A percentile compares a stretch with the other conserved stretches of the same genome.
Evolutionary conservation across 345 rosid genomes (phyloP).

Genomic region (Iberis pinnata): DNA sequence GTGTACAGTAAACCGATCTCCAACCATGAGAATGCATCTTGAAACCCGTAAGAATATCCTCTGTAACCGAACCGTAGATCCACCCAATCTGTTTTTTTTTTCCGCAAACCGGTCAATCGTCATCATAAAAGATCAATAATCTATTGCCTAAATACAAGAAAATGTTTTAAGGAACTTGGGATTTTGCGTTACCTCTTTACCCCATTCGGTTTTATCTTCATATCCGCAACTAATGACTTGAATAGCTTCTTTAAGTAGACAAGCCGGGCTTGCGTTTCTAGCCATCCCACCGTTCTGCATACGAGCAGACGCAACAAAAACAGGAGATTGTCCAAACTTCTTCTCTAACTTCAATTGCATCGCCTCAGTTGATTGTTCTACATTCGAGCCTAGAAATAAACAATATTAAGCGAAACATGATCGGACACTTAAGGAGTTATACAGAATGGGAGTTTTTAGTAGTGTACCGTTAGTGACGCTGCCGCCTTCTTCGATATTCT

Average conservation of each 20-base stretch:
- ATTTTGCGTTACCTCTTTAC: conserved; percentile 72
- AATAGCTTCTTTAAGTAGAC: conserved; percentile 85
- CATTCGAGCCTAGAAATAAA: conserved; percentile 31
- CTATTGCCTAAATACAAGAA: not conserved
- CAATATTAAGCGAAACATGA: conserved; percentile 31
- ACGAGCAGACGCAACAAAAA: conserved; percentile 69
- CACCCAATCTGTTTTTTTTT: conserved; percentile 64
- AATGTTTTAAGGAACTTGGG: not conserved
- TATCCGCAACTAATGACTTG: conserved; percentile 99
- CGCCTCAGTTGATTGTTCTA: conserved; percentile 49
- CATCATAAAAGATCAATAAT: conserved; percentile 14
- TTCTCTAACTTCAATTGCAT: conserved; percentile 77
- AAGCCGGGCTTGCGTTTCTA: conserved; percentile 62
- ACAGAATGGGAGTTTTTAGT: not conserved
- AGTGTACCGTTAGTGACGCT: conserved; percentile 19
- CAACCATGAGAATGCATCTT: conserved; percentile 99
- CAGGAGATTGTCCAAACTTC: conserved; percentile 96
- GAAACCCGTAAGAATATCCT: conserved; percentile 88
- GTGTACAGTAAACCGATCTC: conserved; percentile 96
- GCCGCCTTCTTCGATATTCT: conserved; percentile 77
- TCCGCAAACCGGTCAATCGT: no score
- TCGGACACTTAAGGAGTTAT: not conserved
- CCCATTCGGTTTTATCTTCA: conserved; percentile 99
- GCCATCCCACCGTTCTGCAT: conserved; percentile 82
- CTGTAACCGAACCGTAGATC: conserved; percentile 54